Base-by-base conservation (phyloP, 306 rosid genomes). In the Glycine tomentella region DNA sequence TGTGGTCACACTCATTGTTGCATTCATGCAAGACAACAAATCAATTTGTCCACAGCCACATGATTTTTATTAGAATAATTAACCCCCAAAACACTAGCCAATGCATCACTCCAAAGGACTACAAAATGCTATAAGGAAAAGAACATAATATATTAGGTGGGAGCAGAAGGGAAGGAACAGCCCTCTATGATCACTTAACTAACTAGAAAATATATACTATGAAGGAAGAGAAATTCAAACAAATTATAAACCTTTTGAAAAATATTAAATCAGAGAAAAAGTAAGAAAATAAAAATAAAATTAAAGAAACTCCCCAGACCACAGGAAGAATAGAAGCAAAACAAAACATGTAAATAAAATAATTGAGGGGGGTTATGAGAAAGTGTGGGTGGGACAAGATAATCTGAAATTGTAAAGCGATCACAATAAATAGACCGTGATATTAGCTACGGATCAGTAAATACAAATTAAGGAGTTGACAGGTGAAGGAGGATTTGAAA, bases 11-110 rank as follows among this genome's bases (percentile, higher is more conserved):
- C 85, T 90, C 91, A 84, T 63, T 81, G 90, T 81, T 87, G 90
- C 92, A 88, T 87, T 87, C 90, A 87, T 90, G 92, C 89, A 91
- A 88, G 89, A 85, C 90, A 89, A 82, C 90, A 92, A 81, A 84
- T 89, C 90, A 89, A 79, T 81, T 88, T 88, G 88, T 84, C 89
- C 84, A 84, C 59, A 78, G 65, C 86, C 88, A 85, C 72, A 78
- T 69, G 72, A 81, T 81, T 86, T 84, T 52, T 17, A 58, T 56
- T 81, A 49, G 81, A 75, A 79, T 63, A 82, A 76, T 81, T 69
- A 82, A 61, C 66, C 80, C 75, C 58, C 52, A 80, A 83, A 84
- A 83, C 77, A 49, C 70, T 67, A 78, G 52, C 92, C 87, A 80
- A 81, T 57, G 58, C 80, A 83, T 77, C 66, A 14, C 74, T 77